phyloP scores from a whole-genome alignment of 2,329 filamentous ascomycete species.

The Myriosclerotinia scirpicola region DNA sequence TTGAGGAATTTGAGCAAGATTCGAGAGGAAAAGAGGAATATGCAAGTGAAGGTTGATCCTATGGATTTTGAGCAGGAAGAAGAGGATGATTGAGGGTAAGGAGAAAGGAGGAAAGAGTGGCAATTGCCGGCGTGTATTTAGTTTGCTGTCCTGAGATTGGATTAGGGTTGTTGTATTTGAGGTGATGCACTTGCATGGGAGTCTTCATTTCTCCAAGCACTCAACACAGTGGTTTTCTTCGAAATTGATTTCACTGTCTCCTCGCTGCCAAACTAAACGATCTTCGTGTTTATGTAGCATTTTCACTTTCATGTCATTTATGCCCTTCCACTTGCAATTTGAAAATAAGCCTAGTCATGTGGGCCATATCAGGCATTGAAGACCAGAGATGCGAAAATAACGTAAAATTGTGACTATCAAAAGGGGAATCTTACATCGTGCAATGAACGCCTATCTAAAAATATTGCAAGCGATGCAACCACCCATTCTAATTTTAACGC shows the following conservation, averaged over 20 bases:
- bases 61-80: background rate
- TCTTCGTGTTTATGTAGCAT: background rate
- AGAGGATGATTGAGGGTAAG: background rate
- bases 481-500: slow-evolving; percentile 16
- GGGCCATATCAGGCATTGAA: background rate
- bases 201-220: background rate
- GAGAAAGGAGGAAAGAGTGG: too few species aligned
- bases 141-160: background rate
- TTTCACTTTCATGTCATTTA: background rate
- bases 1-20: background rate
- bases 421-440: slow-evolving; percentile 18
- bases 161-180: background rate
- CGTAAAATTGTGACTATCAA: background rate
- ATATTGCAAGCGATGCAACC: slow-evolving; percentile 8
- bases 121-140: background rate
- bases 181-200: background rate
- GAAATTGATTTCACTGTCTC: too few species aligned
- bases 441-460: slow-evolving; percentile 8
- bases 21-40: background rate
- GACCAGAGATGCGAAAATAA: background rate
- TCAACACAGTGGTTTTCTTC: too few species aligned
- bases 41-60: background rate
- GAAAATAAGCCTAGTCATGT: background rate
- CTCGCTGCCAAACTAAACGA: background rate
- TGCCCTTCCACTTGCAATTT: background rate